Evolutionary conservation across 1,284 basidiomycete genomes (phyloP).

Genomic region (Pholiota adiposa): DNA sequence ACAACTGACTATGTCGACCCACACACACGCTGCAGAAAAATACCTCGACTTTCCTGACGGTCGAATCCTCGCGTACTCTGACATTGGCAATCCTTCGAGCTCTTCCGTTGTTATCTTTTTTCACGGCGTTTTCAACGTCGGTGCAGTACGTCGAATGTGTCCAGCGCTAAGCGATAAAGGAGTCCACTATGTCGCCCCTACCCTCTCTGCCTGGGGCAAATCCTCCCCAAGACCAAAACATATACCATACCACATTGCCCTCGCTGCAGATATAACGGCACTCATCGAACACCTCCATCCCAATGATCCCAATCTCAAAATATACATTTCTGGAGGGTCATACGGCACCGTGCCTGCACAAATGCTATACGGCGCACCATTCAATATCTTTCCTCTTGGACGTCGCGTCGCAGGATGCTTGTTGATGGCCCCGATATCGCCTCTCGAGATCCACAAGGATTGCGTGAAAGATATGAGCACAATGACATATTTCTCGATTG

Average conservation of each 20-base stretch:
- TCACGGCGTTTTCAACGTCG: conserved; percentile 55
- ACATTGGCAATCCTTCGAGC: conserved; percentile 50
- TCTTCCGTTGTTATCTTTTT: conserved; percentile 53
- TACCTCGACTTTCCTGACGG: conserved; percentile 45
- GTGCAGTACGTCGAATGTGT: conserved; percentile 38
- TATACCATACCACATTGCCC: conserved; percentile 43
- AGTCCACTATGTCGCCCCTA: conserved; percentile 51
- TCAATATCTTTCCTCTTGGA: conserved; percentile 54
- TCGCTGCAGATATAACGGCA: conserved; percentile 49
- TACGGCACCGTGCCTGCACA: conserved; percentile 60
- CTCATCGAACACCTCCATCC: conserved; percentile 57
- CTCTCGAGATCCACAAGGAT: conserved; percentile 47
- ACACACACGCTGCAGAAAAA: conserved; percentile 36
- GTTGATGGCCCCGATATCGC: conserved; percentile 50
- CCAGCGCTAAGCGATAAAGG: conserved; percentile 41
- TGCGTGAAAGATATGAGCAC: conserved; percentile 50
- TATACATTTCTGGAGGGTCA: conserved; percentile 57
- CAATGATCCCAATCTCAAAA: conserved; percentile 39
- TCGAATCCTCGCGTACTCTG: conserved; percentile 54
- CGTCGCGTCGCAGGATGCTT: conserved; percentile 49
- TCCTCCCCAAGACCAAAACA: conserved; percentile 45
- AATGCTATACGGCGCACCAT: conserved; percentile 56
- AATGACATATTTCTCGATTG: conserved; percentile 48
- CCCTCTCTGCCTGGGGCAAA: conserved; percentile 59
- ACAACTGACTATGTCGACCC: neutral